Conservation (phyloP, 306 rosid genomes). For the Cucumis melo region DNA sequence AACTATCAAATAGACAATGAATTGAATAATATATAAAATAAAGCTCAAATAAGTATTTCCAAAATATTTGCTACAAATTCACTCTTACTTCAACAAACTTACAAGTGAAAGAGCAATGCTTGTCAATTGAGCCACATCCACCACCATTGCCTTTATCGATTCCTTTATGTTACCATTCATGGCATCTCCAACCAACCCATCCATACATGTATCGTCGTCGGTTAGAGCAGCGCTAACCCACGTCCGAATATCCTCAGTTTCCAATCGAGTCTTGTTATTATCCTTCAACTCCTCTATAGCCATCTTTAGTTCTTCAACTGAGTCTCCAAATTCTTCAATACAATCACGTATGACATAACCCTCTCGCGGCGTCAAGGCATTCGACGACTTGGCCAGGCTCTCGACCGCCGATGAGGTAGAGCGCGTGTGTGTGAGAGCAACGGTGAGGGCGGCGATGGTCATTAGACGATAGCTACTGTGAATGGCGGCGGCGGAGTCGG, state of each 20-base stretch:
- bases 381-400: background rate
- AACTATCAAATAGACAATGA: too few species aligned
- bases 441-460: background rate
- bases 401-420: background rate
- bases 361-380: background rate
- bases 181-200: background rate
- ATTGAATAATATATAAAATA: too few species aligned
- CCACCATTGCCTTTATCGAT: background rate
- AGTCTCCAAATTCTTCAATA: background rate
- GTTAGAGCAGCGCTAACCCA: background rate
- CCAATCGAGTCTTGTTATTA: background rate
- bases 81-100: background rate
- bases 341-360: background rate
- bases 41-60: too few species aligned
- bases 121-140: constrained; percentile 12
- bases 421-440: background rate
- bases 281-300: background rate
- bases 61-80: background rate
- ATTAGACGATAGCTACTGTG: background rate
- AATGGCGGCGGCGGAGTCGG: background rate
- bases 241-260: background rate
- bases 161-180: background rate
- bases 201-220: background rate
- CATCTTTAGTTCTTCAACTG: background rate
- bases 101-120: constrained; percentile 31